Conservation (phyloP, 1,284 basidiomycete genomes). For the Sporisorium iseilematis-ciliati region DNA sequence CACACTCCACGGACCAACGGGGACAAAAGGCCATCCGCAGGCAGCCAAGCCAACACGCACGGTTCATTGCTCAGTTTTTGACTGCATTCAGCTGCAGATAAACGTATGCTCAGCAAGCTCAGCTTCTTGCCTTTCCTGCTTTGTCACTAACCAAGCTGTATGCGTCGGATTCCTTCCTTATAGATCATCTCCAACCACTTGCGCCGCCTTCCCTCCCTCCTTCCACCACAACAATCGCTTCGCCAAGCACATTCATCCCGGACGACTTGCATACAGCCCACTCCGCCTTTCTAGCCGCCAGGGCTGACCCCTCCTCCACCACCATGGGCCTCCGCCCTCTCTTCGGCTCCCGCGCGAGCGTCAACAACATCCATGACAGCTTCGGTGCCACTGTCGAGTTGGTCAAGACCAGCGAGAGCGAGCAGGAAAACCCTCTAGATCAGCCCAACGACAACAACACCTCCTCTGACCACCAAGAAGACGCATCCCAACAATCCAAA, state of each 20-base stretch:
- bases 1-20: no score
- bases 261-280: no score
- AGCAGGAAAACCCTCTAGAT: conserved; percentile 9
- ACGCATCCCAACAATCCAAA: neutral
- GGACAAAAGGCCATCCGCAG: no score
- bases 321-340: conserved; percentile 37
- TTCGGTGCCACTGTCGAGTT: conserved; percentile 34
- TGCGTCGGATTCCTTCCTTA: neutral
- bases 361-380: conserved; percentile 37
- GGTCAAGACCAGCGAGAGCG: conserved; percentile 39
- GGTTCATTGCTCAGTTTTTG: neutral
- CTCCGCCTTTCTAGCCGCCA: neutral
- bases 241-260: neutral
- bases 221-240: neutral
- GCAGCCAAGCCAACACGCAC: no score
- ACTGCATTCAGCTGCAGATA: conserved; percentile 2
- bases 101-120: neutral
- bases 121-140: neutral
- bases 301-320: conserved; percentile 1
- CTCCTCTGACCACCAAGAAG: neutral
- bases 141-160: neutral
- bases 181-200: neutral
- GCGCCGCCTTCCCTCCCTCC: neutral
- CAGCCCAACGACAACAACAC: neutral
- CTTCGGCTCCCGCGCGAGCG: conserved; percentile 40